phyloP scores from a whole-genome alignment of 164 flowering plant genomes.

The Akebia trifoliata region DNA sequence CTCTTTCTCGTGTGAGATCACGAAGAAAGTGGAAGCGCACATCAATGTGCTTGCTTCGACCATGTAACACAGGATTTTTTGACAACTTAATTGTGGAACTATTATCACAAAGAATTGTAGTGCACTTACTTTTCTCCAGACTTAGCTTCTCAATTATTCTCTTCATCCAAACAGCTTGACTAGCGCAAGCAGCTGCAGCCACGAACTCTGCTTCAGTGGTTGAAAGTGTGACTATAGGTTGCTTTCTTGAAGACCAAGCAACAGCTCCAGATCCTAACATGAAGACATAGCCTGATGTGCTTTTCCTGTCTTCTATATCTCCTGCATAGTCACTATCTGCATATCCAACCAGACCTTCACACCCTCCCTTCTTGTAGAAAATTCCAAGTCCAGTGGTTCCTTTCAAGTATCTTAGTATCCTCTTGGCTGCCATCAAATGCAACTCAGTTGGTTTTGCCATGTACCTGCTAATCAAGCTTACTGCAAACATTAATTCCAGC shows the following conservation, averaged over 20 bases:
- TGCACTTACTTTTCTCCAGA: too few relatives aligned
- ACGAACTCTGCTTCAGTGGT: slow-evolving; percentile 1
- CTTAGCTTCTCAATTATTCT: too few relatives aligned
- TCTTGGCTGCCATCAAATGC: not conserved
- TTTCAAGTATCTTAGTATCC: too few relatives aligned
- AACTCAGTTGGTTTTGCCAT: not conserved
- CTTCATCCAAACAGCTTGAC: slow-evolving; percentile 1
- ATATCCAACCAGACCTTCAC: slow-evolving; percentile 2
- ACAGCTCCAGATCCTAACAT: slow-evolving; percentile 7
- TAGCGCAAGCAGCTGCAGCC: slow-evolving; percentile 7
- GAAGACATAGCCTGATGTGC: slow-evolving; percentile 2
- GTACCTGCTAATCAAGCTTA: too few relatives aligned
- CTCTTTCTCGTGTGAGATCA: too few relatives aligned
- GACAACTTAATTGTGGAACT: not conserved
- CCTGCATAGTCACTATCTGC: slow-evolving; percentile 5
- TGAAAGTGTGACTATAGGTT: too few relatives aligned
- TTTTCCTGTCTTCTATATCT: not conserved
- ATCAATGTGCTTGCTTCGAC: too few relatives aligned
- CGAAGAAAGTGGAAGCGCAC: too few relatives aligned
- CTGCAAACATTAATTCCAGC: too few relatives aligned
- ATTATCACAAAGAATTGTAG: too few relatives aligned
- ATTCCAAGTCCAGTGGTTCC: not conserved
- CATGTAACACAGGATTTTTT: too few relatives aligned
- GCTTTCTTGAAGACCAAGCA: slow-evolving; percentile 6
- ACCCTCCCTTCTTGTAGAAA: not conserved